Percentiles rank a stretch among this genome's conserved stretches.
Evolutionary conservation across 2,329 filamentous ascomycete species (phyloP).

Genomic region (Atkinsonella hypoxylon): DNA sequence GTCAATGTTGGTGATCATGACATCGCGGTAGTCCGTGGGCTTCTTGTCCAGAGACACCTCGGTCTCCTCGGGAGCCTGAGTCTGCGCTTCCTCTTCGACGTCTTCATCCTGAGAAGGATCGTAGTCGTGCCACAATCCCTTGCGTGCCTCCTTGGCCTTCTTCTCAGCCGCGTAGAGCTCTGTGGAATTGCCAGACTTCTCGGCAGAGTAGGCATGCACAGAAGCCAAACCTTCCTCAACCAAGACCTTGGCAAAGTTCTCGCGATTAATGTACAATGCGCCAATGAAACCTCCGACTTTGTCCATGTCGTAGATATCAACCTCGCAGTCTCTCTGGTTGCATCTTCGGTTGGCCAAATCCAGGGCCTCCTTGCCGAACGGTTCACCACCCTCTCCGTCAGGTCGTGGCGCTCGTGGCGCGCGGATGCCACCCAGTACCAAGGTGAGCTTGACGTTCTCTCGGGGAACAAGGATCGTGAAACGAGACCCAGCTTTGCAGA

Average conservation of each 20-base stretch:
- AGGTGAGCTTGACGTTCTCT: conserved; percentile 87
- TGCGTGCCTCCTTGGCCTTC: conserved; percentile 77
- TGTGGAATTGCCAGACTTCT: conserved; percentile 80
- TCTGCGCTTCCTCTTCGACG: conserved; percentile 37
- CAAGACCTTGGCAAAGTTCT: conserved; percentile 87
- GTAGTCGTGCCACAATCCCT: conserved; percentile 88
- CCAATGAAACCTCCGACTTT: conserved; percentile 97
- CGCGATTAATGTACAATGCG: conserved; percentile 81
- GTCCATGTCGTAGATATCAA: conserved; percentile 89
- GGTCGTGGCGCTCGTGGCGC: conserved; percentile 73
- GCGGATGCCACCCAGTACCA: conserved; percentile 87
- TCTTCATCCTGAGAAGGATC: conserved; percentile 76
- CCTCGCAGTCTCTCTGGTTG: conserved; percentile 90
- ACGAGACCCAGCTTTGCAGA: conserved; percentile 91
- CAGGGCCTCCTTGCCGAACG: conserved; percentile 88
- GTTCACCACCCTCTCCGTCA: conserved; percentile 70
- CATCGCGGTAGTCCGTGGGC: conserved; percentile 75
- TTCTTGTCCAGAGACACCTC: conserved; percentile 52
- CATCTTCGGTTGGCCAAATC: conserved; percentile 81
- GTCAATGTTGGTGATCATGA: conserved; percentile 85
- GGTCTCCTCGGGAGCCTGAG: conserved; percentile 35
- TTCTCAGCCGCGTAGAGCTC: conserved; percentile 83
- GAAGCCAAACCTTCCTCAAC: conserved; percentile 89
- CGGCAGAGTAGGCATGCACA: conserved; percentile 89
- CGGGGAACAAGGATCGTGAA: conserved; percentile 87